Evolutionary conservation across 202 grass and related monocot genomes (phyloP).

Genomic region (Bolboschoenoplectus hybrid): DNA sequence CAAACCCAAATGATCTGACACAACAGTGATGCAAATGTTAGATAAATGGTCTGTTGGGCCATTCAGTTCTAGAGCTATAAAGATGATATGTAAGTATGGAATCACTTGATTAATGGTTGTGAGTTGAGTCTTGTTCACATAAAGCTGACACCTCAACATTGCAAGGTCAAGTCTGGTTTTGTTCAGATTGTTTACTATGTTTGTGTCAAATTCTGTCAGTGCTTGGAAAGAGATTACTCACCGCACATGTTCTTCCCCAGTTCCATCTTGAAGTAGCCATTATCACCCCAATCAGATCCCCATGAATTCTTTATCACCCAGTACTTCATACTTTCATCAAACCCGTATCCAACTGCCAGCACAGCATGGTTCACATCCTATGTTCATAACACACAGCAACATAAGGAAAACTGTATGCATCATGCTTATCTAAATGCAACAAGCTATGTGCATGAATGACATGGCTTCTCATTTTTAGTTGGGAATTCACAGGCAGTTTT

Average conservation of each 20-base stretch:
- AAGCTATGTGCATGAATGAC: neutral
- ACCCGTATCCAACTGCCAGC: conserved; percentile 91
- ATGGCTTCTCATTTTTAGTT: conserved; percentile 6
- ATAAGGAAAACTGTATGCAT: neutral
- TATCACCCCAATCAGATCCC: conserved; percentile 75
- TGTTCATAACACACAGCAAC: neutral
- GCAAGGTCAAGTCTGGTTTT: neutral
- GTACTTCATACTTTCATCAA: conserved; percentile 73
- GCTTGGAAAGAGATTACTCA: conserved; percentile 45
- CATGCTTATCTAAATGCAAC: conserved; percentile 11
- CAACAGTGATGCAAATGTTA: neutral
- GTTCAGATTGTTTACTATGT: neutral
- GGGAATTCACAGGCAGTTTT: neutral
- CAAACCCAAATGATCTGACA: neutral
- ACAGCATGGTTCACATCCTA: conserved; percentile 99
- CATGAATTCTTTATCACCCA: conserved; percentile 99
- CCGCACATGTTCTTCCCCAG: conserved; percentile 99
- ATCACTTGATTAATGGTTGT: conserved; percentile 7
- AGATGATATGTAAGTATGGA: neutral
- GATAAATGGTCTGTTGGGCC: neutral
- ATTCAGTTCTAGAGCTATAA: conserved; percentile 20
- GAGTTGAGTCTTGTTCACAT: neutral
- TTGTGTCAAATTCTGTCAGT: neutral
- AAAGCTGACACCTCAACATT: neutral
- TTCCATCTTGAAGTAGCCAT: conserved; percentile 99